A percentile compares a stretch with the other conserved stretches of the same genome.
Evolutionary conservation across 148 eudicot genomes (phyloP).

Genomic region (Chenopodium suecicum): DNA sequence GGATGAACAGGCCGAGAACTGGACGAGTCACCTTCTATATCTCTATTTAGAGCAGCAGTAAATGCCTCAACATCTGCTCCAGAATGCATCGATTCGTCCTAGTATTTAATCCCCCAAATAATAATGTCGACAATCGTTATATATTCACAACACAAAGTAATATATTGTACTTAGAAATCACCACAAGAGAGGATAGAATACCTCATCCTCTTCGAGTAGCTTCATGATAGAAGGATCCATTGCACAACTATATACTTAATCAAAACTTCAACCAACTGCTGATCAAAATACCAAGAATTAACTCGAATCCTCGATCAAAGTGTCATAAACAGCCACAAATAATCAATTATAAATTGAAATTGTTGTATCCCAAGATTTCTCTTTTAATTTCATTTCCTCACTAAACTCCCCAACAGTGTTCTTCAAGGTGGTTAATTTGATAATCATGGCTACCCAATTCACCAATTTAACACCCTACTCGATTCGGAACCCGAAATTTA

Average conservation of each 20-base stretch:
- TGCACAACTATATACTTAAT: slow-evolving; percentile 7
- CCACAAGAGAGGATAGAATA: slow-evolving; percentile 13
- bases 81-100: slow-evolving; percentile 97
- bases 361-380: too few relatives aligned
- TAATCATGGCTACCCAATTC: too few relatives aligned
- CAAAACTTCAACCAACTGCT: not conserved
- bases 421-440: too few relatives aligned
- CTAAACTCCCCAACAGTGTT: too few relatives aligned
- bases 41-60: slow-evolving; percentile 89
- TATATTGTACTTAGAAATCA: not conserved
- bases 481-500: too few relatives aligned
- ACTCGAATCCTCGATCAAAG: too few relatives aligned
- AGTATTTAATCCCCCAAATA: slow-evolving; percentile 12
- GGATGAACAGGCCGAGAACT: slow-evolving; percentile 52
- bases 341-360: too few relatives aligned
- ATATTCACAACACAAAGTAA: too few relatives aligned
- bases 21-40: slow-evolving; percentile 64
- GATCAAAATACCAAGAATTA: too few relatives aligned
- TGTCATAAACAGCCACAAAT: too few relatives aligned
- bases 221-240: slow-evolving; percentile 87
- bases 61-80: slow-evolving; percentile 96
- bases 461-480: too few relatives aligned
- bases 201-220: slow-evolving; percentile 87
- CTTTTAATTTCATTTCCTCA: too few relatives aligned
- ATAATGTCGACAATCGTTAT: not conserved